Conservation (phyloP, 2,329 filamentous ascomycete species). For the Botrytis squamosa region DNA sequence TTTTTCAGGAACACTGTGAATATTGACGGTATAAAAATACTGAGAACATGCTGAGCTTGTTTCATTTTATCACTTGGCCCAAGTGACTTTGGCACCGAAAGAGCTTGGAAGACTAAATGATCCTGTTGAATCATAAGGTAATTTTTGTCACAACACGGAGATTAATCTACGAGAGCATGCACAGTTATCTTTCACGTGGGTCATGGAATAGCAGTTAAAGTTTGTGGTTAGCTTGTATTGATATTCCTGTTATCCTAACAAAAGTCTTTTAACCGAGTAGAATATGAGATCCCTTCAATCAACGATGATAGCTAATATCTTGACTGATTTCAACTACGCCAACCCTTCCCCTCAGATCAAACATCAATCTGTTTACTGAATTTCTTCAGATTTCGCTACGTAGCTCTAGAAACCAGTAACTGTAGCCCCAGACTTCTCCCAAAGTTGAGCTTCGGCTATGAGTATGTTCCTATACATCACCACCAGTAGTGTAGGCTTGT, state of each 20-base stretch:
- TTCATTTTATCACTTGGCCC: neutral
- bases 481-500: neutral
- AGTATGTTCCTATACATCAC: neutral
- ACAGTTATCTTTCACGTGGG: neutral
- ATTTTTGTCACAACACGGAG: rapidly evolving
- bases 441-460: rapidly evolving
- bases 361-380: neutral
- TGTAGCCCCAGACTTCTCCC: rapidly evolving
- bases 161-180: neutral
- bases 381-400: too few relatives aligned
- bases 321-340: neutral
- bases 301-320: rapidly evolving
- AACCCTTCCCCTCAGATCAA: too few relatives aligned
- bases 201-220: neutral
- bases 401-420: neutral
- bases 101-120: too few relatives aligned
- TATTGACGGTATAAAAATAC: rapidly evolving
- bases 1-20: neutral
- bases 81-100: too few relatives aligned
- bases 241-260: neutral
- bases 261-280: too few relatives aligned
- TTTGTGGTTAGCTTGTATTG: neutral
- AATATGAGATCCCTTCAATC: neutral
- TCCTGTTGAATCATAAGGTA: neutral
- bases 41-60: too few relatives aligned